phyloP scores from a whole-genome alignment of 495 filamentous ascomycete species.

The Tetracladium setigerum region DNA sequence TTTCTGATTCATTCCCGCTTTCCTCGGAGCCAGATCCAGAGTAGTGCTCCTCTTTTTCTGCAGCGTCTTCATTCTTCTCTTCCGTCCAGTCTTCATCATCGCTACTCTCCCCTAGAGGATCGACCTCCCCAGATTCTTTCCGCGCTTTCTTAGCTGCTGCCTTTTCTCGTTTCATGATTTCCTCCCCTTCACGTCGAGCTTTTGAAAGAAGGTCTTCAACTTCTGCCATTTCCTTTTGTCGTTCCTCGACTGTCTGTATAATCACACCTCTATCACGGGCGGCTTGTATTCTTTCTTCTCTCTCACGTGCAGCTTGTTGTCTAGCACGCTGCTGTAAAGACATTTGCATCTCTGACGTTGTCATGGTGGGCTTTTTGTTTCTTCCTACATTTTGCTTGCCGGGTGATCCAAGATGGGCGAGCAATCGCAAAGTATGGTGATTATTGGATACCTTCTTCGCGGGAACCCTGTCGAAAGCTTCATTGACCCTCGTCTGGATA shows the following conservation, averaged over 20 bases:
- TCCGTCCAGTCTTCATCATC: conserved; percentile 47
- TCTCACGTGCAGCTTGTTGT: conserved; percentile 70
- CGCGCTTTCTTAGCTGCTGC: conserved; percentile 57
- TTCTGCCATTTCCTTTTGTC: conserved; percentile 67
- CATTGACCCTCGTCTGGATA: conserved; percentile 25
- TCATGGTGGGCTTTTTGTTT: conserved; percentile 47
- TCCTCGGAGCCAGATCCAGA: conserved; percentile 17
- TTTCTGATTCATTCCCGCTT: conserved; percentile 52
- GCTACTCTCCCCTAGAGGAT: conserved; percentile 42
- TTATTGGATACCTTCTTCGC: conserved; percentile 53
- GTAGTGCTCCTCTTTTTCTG: conserved; percentile 31
- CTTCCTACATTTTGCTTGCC: conserved; percentile 37
- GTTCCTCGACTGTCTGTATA: conserved; percentile 81
- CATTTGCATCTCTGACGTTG: conserved; percentile 58
- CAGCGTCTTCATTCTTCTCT: conserved; percentile 28
- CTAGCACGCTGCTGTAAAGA: conserved; percentile 61
- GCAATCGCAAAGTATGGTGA: conserved; percentile 57
- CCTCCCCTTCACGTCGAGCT: conserved; percentile 71
- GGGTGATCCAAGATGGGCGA: conserved; percentile 69
- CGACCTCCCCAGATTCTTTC: conserved; percentile 38
- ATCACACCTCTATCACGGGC: conserved; percentile 71
- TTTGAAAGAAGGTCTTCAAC: conserved; percentile 83
- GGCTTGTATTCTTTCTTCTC: conserved; percentile 70
- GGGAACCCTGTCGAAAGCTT: conserved; percentile 62
- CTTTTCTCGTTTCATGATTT: conserved; percentile 69